These are phyloP conservation scores for Dimargaris cristalligena DNA, from an alignment of 192 early-diverging fungal species.

Conservation along the genomic window DNA sequence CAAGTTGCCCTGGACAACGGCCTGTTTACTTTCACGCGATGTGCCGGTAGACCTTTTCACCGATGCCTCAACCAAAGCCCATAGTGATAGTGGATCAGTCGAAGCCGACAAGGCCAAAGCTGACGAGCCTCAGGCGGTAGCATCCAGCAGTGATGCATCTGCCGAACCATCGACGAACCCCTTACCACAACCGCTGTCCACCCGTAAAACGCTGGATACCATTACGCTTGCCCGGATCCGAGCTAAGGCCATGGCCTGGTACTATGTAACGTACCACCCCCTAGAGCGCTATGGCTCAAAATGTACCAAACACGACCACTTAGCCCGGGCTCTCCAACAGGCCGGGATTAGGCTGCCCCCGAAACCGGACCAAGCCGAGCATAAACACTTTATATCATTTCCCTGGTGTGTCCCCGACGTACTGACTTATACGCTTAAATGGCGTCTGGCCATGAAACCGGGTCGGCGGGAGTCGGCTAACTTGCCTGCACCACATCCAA, in stretches of 20 bases:
- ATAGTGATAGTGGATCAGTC: no score
- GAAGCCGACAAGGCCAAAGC: no score
- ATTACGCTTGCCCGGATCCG: background rate
- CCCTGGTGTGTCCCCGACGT: slow-evolving; percentile 5
- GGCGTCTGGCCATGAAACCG: no score
- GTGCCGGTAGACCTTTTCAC: no score
- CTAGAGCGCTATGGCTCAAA: slow-evolving; percentile 13
- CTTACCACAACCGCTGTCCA: slow-evolving; percentile 5
- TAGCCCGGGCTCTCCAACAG: background rate
- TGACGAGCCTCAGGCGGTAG: no score
- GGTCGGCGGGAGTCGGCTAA: no score
- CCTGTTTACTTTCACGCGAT: no score
- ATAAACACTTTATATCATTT: background rate
- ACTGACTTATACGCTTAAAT: background rate
- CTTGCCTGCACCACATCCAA: no score
- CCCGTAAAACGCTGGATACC: slow-evolving; percentile 14
- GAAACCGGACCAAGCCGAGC: background rate
- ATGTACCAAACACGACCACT: background rate
- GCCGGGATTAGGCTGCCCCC: background rate
- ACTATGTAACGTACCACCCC: slow-evolving; percentile 46
- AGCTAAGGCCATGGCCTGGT: slow-evolving; percentile 47
- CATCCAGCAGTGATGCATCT: no score
- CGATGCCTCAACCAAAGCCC: no score
- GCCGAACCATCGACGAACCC: no score
- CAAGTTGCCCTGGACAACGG: no score